Percentiles rank a stretch among this genome's conserved stretches.
Conservation (phyloP, 495 filamentous ascomycete genomes). For the Massariosphaeria phaeospora region DNA sequence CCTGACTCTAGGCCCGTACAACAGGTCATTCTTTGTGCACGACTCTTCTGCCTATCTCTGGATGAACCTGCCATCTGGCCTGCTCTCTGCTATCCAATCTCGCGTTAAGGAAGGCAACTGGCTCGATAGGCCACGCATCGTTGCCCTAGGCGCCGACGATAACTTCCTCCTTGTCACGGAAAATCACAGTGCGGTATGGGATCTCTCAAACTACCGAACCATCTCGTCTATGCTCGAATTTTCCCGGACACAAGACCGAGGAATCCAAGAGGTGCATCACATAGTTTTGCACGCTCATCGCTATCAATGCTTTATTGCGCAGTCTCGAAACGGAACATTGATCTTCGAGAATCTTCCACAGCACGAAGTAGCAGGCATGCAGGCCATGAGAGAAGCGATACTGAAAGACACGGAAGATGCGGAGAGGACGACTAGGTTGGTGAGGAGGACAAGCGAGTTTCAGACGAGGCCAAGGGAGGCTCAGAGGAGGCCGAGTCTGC, state of each 20-base stretch:
- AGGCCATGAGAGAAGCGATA: slow-evolving; percentile 3
- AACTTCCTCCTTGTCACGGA: slow-evolving; percentile 27
- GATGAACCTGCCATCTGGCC: slow-evolving; percentile 17
- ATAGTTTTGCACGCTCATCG: slow-evolving; percentile 21
- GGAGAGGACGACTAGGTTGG: neutral
- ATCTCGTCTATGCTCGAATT: slow-evolving; percentile 12
- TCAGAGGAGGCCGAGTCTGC: slow-evolving; percentile 2
- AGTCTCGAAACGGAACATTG: slow-evolving; percentile 14
- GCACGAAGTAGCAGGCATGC: neutral
- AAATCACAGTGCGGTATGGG: slow-evolving; percentile 18
- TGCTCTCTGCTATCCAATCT: slow-evolving; percentile 14
- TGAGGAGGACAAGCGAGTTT: neutral
- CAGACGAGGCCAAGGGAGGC: slow-evolving; percentile 1
- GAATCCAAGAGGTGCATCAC: slow-evolving; percentile 13
- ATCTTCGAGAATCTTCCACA: slow-evolving; percentile 18
- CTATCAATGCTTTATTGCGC: slow-evolving; percentile 23
- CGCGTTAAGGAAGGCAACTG: slow-evolving; percentile 18
- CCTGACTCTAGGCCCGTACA: slow-evolving; percentile 25
- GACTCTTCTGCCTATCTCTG: slow-evolving; percentile 17
- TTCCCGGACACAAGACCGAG: slow-evolving; percentile 6
- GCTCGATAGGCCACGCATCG: slow-evolving; percentile 26
- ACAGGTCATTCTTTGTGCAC: slow-evolving; percentile 22
- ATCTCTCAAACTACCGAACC: slow-evolving; percentile 10
- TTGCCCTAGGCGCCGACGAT: slow-evolving; percentile 15
- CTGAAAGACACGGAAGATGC: slow-evolving; percentile 2